A percentile compares a stretch with the other conserved stretches of the same genome.
These are phyloP conservation scores for Amanita brunnescens DNA, from an alignment of 768 basidiomycete genomes.

Conservation along the genomic window DNA sequence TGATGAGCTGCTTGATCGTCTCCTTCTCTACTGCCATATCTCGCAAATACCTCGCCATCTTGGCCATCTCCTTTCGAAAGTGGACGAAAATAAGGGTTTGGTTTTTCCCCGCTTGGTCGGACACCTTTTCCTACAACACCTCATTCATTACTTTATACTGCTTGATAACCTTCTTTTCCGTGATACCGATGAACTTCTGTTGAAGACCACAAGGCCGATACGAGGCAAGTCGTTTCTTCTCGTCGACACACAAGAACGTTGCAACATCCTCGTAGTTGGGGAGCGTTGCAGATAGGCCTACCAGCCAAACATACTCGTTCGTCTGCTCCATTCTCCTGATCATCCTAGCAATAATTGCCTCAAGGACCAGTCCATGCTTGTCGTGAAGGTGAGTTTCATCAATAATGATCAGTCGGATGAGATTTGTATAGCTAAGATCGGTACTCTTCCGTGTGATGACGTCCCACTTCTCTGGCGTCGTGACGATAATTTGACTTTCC, in stretches of 20 bases:
- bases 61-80: conserved; percentile 96
- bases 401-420: conserved; percentile 93
- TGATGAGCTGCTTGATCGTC: no score
- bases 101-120: conserved; percentile 83
- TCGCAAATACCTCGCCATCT: no score
- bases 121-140: conserved; percentile 97
- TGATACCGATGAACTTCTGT: conserved; percentile 95
- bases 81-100: conserved; percentile 97
- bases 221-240: conserved; percentile 79
- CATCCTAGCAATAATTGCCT: no score
- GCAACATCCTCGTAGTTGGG: conserved; percentile 99
- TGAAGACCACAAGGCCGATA: conserved; percentile 93
- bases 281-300: conserved; percentile 94
- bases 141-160: conserved; percentile 98
- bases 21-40: no score
- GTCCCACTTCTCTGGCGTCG: conserved; percentile 99
- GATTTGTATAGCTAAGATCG: conserved; percentile 93
- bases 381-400: conserved; percentile 98
- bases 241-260: conserved; percentile 91
- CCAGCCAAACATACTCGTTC: conserved; percentile 82
- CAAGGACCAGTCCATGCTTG: conserved; percentile 94
- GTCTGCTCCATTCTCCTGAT: conserved; percentile 92
- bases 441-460: conserved; percentile 98
- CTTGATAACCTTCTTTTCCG: conserved; percentile 99
- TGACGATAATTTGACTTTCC: conserved; percentile 96